phyloP scores from a whole-genome alignment of 345 rosid species.

The Psidium friedrichsthalianum region DNA sequence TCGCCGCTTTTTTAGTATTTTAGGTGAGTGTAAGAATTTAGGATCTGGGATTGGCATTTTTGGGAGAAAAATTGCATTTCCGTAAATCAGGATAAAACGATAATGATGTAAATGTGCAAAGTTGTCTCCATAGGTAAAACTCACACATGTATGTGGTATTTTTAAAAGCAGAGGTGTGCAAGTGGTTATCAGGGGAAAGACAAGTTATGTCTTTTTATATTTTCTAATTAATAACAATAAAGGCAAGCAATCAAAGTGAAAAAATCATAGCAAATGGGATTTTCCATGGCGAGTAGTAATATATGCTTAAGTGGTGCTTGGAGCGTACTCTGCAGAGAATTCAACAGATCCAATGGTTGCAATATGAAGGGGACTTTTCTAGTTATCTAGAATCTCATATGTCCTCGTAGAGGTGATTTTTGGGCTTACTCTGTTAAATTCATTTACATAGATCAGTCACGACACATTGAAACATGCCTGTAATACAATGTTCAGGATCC shows the following conservation, averaged over 20 bases:
- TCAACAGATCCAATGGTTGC: not conserved
- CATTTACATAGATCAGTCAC: not conserved
- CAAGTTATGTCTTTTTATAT: not conserved
- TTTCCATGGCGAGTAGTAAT: not conserved
- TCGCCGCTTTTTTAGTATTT: not conserved
- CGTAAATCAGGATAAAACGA: not conserved
- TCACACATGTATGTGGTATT: not conserved
- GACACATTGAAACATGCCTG: not conserved
- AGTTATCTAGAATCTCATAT: not conserved
- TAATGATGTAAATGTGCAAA: not conserved
- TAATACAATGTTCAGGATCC: not conserved
- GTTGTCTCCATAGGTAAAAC: not conserved
- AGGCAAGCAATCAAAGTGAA: not conserved
- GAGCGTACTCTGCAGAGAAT: not conserved
- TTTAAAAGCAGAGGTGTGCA: not conserved
- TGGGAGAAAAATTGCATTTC: not conserved
- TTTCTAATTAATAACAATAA: not conserved
- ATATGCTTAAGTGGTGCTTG: not conserved
- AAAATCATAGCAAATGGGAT: not conserved
- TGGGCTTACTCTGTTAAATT: not conserved
- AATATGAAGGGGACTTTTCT: not conserved
- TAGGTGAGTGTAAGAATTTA: not conserved
- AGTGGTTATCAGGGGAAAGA: not conserved
- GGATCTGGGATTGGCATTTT: not conserved
- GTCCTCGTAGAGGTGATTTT: not conserved